Base-by-base conservation (phyloP, 352 stramenopile genomes). In the Phytopythium chamaehyphon region DNA sequence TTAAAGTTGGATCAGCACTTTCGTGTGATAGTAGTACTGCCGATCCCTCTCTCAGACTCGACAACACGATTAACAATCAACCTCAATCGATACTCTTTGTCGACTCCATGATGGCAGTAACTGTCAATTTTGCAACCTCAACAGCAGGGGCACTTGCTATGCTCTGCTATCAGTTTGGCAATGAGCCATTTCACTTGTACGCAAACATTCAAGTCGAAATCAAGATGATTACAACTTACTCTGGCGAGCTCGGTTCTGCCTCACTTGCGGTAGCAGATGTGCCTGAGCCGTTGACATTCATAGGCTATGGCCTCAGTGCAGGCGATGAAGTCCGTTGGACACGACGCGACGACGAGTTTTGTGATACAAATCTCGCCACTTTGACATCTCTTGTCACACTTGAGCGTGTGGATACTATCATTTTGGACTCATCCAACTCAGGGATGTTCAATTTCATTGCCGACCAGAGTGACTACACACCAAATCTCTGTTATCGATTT, bases 241-340 rank as follows among this genome's bases (percentile, higher is more conserved):
- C 61, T 7, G 78, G 78, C 7, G 63, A 52, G 1, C 47, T 69
- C 6, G 78, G 78, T 0, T 78, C 69, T 2, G 61, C 75, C 18
- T 43, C 62, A 18, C 61, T 89, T n/a, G 76, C 75, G 1, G 78
- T 87, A 8, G 73, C 69, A 0, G 57, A 65, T n/a, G 69, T 89
- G 5, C 46, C 73, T 0, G 76, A 89, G 22, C 73, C 75, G 6
- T 59, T 89, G 14, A 84, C 59, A 7, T 89, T 87, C 19, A 57
- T 73, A 26, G 75, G 78, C 0, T 83, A 62, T 24, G 73, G 78
- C 0, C 43, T 87, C 4, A 51, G 28, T 3, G 40, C 43, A 15
- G 71, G 62, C 2, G 78, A 89, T 28, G 50, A 70, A 54, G 71
- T 89, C 1, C 63, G 78, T 8, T 89, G 78, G 78, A 77, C 83